These are phyloP conservation scores for Solanum piurae DNA, from an alignment of 257 asterid species.

Conservation along the genomic window DNA sequence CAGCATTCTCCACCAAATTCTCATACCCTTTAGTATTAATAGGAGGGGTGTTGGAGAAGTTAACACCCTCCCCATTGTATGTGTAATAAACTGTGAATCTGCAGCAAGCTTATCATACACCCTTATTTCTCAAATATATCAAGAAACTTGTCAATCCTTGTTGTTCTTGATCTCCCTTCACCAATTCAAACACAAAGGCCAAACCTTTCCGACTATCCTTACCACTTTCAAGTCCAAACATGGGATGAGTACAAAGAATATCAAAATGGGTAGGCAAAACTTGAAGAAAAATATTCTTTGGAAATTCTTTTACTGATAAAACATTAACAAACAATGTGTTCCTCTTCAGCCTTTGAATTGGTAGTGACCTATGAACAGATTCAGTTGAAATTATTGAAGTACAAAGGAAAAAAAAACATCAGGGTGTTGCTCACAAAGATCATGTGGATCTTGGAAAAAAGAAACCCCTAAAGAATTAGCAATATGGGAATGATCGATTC, in stretches of 20 bases:
- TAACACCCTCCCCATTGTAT: slow-evolving; percentile 61
- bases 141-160: slow-evolving; percentile 38
- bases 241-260: slow-evolving; percentile 57
- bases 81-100: slow-evolving; percentile 54
- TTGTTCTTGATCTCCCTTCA: slow-evolving; percentile 22
- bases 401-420: slow-evolving; percentile 42
- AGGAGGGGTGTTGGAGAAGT: slow-evolving; percentile 33
- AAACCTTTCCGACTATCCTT: not conserved
- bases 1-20: slow-evolving; percentile 36
- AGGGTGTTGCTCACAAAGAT: slow-evolving; percentile 65
- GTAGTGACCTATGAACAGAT: slow-evolving; percentile 41
- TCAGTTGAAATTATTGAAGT: slow-evolving; percentile 60
- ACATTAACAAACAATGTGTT: slow-evolving; percentile 65
- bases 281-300: slow-evolving; percentile 45
- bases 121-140: slow-evolving; percentile 28
- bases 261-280: slow-evolving; percentile 55
- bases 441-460: slow-evolving; percentile 46
- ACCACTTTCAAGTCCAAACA: slow-evolving; percentile 30
- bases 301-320: slow-evolving; percentile 57
- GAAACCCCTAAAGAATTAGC: slow-evolving; percentile 45
- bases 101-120: slow-evolving; percentile 19
- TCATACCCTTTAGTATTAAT: slow-evolving; percentile 77
- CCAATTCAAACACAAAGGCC: not conserved
- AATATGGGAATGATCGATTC: slow-evolving; percentile 19
- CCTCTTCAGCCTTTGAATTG: slow-evolving; percentile 48